Conservation (phyloP, 208 protist genomes). For the Wallacemonas sp. region DNA sequence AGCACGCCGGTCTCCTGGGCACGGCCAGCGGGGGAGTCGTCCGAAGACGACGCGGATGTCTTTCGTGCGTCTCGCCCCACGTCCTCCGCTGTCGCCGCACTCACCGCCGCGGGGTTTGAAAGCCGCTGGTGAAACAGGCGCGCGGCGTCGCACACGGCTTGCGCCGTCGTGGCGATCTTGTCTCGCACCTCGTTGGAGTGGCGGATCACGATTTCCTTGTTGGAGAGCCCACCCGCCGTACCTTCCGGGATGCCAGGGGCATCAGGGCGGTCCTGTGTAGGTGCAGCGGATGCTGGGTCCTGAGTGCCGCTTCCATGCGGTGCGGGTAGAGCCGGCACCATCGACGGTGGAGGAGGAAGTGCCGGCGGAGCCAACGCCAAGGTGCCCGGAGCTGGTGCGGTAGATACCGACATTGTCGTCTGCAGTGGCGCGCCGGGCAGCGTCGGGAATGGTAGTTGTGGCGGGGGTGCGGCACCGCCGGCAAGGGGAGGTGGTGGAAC, state of each 20-base stretch:
- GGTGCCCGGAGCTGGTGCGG: neutral
- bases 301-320: too few relatives aligned
- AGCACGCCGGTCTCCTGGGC: too few relatives aligned
- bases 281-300: too few relatives aligned
- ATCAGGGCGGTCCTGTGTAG: too few relatives aligned
- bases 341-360: conserved; percentile 1
- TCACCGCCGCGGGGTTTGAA: neutral
- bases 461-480: neutral
- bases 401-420: conserved; percentile 3
- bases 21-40: neutral
- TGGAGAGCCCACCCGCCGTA: conserved; percentile 22
- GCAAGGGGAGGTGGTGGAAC: neutral
- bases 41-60: neutral
- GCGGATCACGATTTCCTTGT: conserved; percentile 48
- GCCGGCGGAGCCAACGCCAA: neutral
- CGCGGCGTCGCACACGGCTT: conserved; percentile 19
- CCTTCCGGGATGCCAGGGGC: neutral
- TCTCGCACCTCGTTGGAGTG: conserved; percentile 51
- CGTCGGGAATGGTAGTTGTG: neutral
- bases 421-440: neutral
- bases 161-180: conserved; percentile 17
- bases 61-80: too few relatives aligned
- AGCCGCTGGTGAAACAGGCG: conserved; percentile 19
- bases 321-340: neutral
- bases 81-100: too few relatives aligned